phyloP scores from a whole-genome alignment of 306 rosid genomes.

The Aeschynomene evenia region DNA sequence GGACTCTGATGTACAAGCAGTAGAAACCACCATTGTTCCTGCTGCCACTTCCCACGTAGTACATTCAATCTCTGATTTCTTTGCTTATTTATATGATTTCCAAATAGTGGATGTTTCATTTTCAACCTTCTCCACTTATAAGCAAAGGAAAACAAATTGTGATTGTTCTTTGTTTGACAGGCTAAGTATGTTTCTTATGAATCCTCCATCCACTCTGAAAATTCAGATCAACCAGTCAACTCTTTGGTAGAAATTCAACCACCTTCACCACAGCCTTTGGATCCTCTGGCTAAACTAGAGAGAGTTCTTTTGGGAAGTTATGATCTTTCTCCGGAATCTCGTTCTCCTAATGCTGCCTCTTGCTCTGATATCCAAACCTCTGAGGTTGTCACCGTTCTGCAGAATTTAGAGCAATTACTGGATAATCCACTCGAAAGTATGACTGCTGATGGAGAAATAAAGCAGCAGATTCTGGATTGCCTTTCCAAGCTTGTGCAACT shows the following conservation, averaged over 20 bases:
- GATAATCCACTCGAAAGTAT: background rate
- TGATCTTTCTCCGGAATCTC: background rate
- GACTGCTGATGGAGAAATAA: background rate
- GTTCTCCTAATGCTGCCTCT: background rate
- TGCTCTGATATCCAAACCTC: too few relatives aligned
- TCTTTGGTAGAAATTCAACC: background rate
- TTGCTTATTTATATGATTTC: background rate
- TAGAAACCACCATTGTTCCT: background rate
- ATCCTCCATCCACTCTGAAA: background rate
- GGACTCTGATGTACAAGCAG: background rate
- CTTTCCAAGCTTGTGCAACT: background rate
- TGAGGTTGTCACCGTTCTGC: background rate
- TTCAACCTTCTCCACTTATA: background rate
- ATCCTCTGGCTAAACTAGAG: background rate
- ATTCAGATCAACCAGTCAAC: background rate
- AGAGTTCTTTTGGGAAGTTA: background rate
- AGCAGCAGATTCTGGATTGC: background rate
- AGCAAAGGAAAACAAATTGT: background rate
- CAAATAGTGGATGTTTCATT: background rate
- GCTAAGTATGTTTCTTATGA: too few relatives aligned
- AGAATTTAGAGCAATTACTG: background rate
- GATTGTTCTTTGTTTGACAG: too few relatives aligned
- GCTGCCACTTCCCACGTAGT: background rate
- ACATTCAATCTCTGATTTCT: background rate
- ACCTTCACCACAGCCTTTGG: background rate